Evolutionary conservation across 1,139 yeast genomes (phyloP).

Genomic region (Scheffersomyces stambukii): DNA sequence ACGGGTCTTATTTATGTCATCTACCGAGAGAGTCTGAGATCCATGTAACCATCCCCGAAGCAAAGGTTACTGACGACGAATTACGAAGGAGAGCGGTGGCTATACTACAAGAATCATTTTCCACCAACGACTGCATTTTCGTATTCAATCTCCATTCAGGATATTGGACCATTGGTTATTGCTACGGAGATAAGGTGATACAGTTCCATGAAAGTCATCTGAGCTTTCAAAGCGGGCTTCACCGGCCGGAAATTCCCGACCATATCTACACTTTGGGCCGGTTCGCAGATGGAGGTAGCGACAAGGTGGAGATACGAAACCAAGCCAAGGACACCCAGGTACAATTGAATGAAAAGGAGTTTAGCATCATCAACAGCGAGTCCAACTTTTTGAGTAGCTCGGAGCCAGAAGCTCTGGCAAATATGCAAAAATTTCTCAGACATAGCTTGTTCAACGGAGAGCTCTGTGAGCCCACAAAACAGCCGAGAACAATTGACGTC

Average conservation of each 20-base stretch:
- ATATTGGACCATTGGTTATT: conserved; percentile 64
- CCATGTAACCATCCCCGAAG: conserved; percentile 6
- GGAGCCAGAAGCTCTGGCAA: conserved; percentile 7
- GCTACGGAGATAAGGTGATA: conserved; percentile 50
- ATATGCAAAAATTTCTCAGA: conserved; percentile 34
- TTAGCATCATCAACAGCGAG: conserved; percentile 18
- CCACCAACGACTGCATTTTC: conserved; percentile 26
- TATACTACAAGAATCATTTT: conserved; percentile 18
- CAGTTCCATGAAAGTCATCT: conserved; percentile 50
- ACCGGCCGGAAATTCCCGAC: conserved; percentile 33
- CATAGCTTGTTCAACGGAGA: conserved; percentile 61
- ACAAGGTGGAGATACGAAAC: conserved; percentile 17
- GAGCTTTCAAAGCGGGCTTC: conserved; percentile 21
- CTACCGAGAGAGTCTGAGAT: conserved; percentile 13
- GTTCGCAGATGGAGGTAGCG: conserved; percentile 25
- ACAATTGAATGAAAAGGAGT: conserved; percentile 14
- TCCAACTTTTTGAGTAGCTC: conserved; percentile 10
- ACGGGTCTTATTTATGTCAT: conserved; percentile 16
- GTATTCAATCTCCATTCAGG: conserved; percentile 35
- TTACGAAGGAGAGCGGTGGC: conserved; percentile 14
- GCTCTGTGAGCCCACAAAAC: conserved; percentile 66
- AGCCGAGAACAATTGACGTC: conserved; percentile 59
- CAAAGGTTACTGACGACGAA: conserved; percentile 4
- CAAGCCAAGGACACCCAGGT: conserved; percentile 16
- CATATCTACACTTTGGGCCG: conserved; percentile 45